Conservation (phyloP, 306 rosid species). For the Acacia crassicarpa region DNA sequence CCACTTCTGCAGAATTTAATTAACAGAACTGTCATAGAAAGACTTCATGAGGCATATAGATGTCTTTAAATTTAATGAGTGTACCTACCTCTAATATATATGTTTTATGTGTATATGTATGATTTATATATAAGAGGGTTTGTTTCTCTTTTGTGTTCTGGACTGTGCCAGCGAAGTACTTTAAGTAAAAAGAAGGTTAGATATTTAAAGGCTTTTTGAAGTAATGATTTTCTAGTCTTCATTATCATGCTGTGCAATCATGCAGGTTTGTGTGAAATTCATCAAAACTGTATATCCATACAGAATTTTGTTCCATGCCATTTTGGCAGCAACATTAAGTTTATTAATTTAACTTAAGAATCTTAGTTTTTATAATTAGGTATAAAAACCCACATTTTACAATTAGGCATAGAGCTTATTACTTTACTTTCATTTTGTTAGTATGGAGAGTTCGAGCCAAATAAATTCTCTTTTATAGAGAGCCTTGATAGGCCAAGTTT, state of each 20-base stretch:
- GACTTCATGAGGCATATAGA: neutral
- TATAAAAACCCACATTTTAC: no score
- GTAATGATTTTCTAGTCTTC: conserved; percentile 18
- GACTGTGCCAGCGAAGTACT: neutral
- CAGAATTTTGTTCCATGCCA: conserved; percentile 28
- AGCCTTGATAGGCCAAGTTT: no score
- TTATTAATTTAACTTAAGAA: neutral
- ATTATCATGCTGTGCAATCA: conserved; percentile 44
- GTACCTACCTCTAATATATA: neutral
- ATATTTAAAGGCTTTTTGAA: neutral
- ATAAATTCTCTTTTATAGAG: no score
- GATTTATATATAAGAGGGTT: neutral
- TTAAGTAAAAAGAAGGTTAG: neutral
- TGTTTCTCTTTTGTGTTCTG: neutral
- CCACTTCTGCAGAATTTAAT: neutral
- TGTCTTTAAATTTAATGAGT: neutral
- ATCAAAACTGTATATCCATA: conserved; percentile 20
- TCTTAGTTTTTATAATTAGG: no score
- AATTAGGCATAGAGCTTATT: no score
- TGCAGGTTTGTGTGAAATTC: conserved; percentile 58
- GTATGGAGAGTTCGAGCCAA: no score
- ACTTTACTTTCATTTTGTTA: no score
- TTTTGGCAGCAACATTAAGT: conserved; percentile 27
- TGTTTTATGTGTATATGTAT: neutral
- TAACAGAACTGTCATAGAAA: neutral